Percentiles rank a stretch among this genome's conserved stretches.
Evolutionary conservation across 371 early-diverging fungal species (phyloP).

Genomic region (Mucor mucedo): DNA sequence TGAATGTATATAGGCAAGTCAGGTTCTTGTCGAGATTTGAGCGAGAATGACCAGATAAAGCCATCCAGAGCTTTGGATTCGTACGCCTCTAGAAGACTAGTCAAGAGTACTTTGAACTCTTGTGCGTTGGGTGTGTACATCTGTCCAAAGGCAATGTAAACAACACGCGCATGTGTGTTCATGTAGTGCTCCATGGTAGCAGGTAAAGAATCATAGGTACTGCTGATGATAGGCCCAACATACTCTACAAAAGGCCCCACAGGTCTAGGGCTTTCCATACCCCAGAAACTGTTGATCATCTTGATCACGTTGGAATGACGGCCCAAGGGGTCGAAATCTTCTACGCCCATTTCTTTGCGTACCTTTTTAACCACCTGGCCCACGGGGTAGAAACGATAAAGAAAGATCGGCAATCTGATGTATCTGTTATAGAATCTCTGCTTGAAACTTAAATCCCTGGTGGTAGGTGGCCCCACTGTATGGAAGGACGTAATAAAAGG

Average conservation of each 20-base stretch:
- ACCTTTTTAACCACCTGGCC: slow-evolving; percentile 7
- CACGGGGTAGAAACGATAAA: slow-evolving; percentile 15
- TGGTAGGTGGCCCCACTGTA: slow-evolving; percentile 10
- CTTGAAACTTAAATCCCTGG: slow-evolving; percentile 15
- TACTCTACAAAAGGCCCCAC: slow-evolving; percentile 40
- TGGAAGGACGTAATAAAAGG: slow-evolving; percentile 18
- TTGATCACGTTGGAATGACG: slow-evolving; percentile 25
- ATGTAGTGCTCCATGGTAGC: slow-evolving; percentile 14
- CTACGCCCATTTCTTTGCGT: slow-evolving; percentile 9
- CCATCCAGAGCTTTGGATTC: slow-evolving; percentile 38
- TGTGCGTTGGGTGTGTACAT: slow-evolving; percentile 17
- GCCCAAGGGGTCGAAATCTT: slow-evolving; percentile 13
- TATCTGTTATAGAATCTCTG: slow-evolving; percentile 20
- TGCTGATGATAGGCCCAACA: slow-evolving; percentile 41
- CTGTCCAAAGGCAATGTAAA: slow-evolving; percentile 52
- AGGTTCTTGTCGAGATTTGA: background rate
- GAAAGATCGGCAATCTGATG: slow-evolving; percentile 11
- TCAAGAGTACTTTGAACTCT: slow-evolving; percentile 24
- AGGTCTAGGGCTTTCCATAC: slow-evolving; percentile 39
- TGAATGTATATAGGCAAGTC: slow-evolving; percentile 20
- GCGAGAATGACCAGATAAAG: slow-evolving; percentile 39
- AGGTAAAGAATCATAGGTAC: slow-evolving; percentile 17
- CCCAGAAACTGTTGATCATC: slow-evolving; percentile 35
- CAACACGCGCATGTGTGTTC: slow-evolving; percentile 24
- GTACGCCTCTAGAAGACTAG: slow-evolving; percentile 24